Percentiles rank a stretch among this genome's conserved stretches.
Conservation (phyloP, 148 eudicot species). For the Amaranthus cruentus region DNA sequence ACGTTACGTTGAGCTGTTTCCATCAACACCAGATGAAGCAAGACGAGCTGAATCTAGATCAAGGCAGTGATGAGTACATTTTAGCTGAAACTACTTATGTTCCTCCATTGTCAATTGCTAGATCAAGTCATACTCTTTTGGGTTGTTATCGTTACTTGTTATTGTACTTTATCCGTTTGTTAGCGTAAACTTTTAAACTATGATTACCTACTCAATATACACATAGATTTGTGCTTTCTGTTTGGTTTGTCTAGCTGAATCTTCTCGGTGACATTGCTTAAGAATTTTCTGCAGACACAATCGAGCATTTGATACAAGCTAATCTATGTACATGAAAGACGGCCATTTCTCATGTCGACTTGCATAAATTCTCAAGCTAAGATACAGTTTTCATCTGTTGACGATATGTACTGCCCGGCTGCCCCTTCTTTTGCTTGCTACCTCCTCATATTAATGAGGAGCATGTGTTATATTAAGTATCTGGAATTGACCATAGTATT, state of each 20-base stretch:
- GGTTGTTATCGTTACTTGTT: background rate
- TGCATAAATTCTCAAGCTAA: too few species aligned
- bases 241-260: background rate
- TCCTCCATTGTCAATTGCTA: slow-evolving; percentile 4
- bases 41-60: slow-evolving; percentile 71
- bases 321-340: too few species aligned
- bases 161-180: slow-evolving; percentile 6
- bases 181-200: slow-evolving; percentile 1
- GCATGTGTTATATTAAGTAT: too few species aligned
- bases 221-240: background rate
- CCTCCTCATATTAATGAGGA: too few species aligned
- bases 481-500: too few species aligned
- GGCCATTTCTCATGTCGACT: too few species aligned
- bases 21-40: slow-evolving; percentile 67
- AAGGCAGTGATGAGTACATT: slow-evolving; percentile 33
- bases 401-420: too few species aligned
- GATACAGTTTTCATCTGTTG: too few species aligned
- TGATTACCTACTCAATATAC: slow-evolving; percentile 5
- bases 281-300: too few species aligned
- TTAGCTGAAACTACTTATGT: background rate
- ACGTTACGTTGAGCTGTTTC: slow-evolving; percentile 82
- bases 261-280: background rate
- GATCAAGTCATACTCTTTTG: slow-evolving; percentile 14
- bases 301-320: too few species aligned
- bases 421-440: too few species aligned